Base-by-base conservation (phyloP, 352 stramenopile species). In the Blastocystis sp. region DNA sequence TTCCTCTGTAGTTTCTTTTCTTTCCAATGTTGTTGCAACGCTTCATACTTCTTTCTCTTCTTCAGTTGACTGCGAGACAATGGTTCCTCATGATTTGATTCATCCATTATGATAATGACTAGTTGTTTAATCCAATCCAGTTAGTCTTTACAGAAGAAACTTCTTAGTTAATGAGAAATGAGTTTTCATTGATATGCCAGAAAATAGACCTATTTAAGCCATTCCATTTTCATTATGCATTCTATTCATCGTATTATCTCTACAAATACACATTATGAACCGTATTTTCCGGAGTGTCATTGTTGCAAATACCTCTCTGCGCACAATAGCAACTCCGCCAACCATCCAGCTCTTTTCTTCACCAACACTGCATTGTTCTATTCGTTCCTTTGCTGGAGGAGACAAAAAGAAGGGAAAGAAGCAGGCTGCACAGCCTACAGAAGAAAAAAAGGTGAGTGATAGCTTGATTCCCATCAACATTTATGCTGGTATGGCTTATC, bases 1-100 rank as follows among this genome's bases (percentile, higher is more conserved):
- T 96, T 95, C 90, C 97, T 97, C 37, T 94, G 91, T 79, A 92
- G 92, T 77, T 95, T 96, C 78, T 93, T 93, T 84, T 94, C 92
- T 80, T 96, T 92, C 91, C 90, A 95, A 30, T 84, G 73, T 92
- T 91, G 82, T 91, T 90, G 4, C 90, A 91, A n/a, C 91, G 92
- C 90, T 94, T 95, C 70, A 93, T 91, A 69, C 92, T 92, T 40
- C 91, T 91, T 77, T 92, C 92, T 17, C 48, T 84, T 84, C 53
- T 84, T 84, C 13, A 66, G 13, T 27, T 62, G 48, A 64, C 73
- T 84, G 27, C 30, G 27, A 11, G 33, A 56, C 24, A 78, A n/a
- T 51, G 24, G 37, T 37, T 56, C 44, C 66, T 42, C 19, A 33
- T 62, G 56, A 33, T 62, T 62, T 33, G 56, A 13, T 15, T 62